Conservation (phyloP, 495 filamentous ascomycete species). For the Tuber melanosporum region DNA sequence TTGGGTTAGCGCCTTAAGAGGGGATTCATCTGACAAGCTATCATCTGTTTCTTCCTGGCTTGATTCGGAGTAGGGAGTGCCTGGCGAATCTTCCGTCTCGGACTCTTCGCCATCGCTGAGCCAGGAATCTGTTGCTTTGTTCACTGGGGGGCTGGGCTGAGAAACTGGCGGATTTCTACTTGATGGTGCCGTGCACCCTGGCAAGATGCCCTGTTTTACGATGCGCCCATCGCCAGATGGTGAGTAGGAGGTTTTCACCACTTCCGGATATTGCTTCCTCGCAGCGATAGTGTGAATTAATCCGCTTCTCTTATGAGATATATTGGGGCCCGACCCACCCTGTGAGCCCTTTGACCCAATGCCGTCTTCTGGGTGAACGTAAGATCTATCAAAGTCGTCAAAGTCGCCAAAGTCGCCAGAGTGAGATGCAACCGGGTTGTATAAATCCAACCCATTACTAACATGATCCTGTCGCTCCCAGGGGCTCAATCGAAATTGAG, state of each 20-base stretch:
- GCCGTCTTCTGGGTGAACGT: not conserved
- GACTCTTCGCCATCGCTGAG: not conserved
- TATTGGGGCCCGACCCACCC: not conserved
- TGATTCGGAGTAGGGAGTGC: not conserved
- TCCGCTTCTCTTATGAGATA: not conserved
- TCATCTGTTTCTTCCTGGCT: not conserved
- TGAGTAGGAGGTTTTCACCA: not conserved
- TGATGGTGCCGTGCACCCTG: not conserved
- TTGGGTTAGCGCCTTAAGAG: not conserved
- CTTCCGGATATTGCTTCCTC: not conserved
- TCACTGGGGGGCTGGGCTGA: not conserved
- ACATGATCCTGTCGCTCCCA: not conserved
- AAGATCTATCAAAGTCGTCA: not conserved
- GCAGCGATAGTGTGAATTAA: not conserved
- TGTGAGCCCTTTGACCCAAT: not conserved
- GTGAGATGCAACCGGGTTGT: not conserved
- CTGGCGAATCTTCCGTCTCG: not conserved
- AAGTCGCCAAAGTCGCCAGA: not conserved
- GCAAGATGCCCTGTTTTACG: not conserved
- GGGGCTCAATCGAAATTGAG: not conserved
- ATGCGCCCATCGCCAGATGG: not conserved
- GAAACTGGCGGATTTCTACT: not conserved
- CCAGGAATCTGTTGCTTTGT: not conserved
- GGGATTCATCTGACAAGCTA: not conserved
- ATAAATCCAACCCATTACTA: not conserved